phyloP scores from a whole-genome alignment of 2,329 filamentous ascomycete species.

The Diaporthe citrichinensis region DNA sequence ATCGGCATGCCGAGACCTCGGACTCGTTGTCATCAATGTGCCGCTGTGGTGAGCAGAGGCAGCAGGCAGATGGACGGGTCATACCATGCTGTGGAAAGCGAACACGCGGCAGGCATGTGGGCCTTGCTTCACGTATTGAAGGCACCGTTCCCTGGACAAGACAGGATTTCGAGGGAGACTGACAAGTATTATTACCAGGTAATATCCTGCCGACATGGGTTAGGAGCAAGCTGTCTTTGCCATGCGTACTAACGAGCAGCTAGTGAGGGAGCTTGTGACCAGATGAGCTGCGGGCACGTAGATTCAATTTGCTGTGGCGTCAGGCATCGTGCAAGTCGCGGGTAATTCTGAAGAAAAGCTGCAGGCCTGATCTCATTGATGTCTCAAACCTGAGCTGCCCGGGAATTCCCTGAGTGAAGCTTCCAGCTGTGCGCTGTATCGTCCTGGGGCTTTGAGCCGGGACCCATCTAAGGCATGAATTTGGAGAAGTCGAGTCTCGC shows the following conservation, averaged over 20 bases:
- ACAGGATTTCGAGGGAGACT: not conserved
- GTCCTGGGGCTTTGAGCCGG: not conserved
- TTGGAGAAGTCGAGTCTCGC: slow-evolving; percentile 10
- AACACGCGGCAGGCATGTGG: slow-evolving; percentile 24
- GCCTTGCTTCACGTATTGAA: slow-evolving; percentile 1
- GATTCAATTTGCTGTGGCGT: slow-evolving; percentile 38
- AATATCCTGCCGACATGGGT: slow-evolving; percentile 20
- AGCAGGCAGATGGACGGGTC: slow-evolving; percentile 17
- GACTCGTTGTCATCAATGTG: slow-evolving; percentile 20
- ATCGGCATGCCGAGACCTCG: slow-evolving; percentile 30
- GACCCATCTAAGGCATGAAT: slow-evolving; percentile 19
- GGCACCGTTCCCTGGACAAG: not conserved
- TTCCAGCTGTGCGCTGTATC: slow-evolving; percentile 3
- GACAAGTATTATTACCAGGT: slow-evolving; percentile 22
- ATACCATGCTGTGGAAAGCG: not conserved
- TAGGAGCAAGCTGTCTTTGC: slow-evolving; percentile 19
- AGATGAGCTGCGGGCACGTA: slow-evolving; percentile 33
- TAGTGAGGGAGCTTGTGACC: slow-evolving; percentile 34
- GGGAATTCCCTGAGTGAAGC: slow-evolving; percentile 14
- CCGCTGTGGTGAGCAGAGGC: slow-evolving; percentile 5
- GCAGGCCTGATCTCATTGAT: slow-evolving; percentile 44
- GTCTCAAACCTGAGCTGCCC: slow-evolving; percentile 41
- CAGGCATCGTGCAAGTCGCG: slow-evolving; percentile 42
- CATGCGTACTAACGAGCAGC: slow-evolving; percentile 27
- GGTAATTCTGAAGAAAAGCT: slow-evolving; percentile 42